Base-by-base conservation (phyloP, 495 filamentous ascomycete species). In the Neurospora terricola region DNA sequence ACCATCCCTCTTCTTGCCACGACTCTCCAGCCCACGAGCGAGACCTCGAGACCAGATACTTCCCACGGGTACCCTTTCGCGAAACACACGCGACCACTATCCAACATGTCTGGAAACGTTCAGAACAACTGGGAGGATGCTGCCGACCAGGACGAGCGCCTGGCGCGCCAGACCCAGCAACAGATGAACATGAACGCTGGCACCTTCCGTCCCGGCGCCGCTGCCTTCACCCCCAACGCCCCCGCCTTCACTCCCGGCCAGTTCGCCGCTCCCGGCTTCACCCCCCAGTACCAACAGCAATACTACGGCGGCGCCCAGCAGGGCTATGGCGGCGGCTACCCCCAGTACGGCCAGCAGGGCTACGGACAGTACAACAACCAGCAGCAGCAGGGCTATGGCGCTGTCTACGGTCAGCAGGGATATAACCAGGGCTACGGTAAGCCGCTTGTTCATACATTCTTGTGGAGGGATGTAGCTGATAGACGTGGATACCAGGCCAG, bases 51-150 rank as follows among this genome's bases (percentile, higher is more conserved):
- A 30, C 21, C 69, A 43, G n/a, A 73, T 11, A 73, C 68, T 43
- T 69, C 45, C 62, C 71, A 38, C 69, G 69, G 36, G 69, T 36
- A 48, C 39, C 14, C 4, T 34, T 42, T 37, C 39, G 30, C 10
- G 21, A 42, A n/a, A 30, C 48, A 40, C 12, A 59, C 43, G 34
- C n/a, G 43, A 74, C 48, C 73, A 14, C 38, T 27, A 70, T 18
- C 54, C 81, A 90, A 79, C 75, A 97, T 98, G 94, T 91, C 94
- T 70, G 88, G 92, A 73, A 75, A 79, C 77, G 73, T 79, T 18
- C 91, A 93, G 68, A 93, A 97, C 74, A 95, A 92, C 23, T 99
- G 96, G 96, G 96, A 99, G 84, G 93, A 99, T 76, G 96, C 97
- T 73, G 90, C 93, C 43, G 91, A 89, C 69, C 93, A 97, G 84